Base-by-base conservation (phyloP, 1,139 yeast genomes). In the Maudiozyma humilis region DNA sequence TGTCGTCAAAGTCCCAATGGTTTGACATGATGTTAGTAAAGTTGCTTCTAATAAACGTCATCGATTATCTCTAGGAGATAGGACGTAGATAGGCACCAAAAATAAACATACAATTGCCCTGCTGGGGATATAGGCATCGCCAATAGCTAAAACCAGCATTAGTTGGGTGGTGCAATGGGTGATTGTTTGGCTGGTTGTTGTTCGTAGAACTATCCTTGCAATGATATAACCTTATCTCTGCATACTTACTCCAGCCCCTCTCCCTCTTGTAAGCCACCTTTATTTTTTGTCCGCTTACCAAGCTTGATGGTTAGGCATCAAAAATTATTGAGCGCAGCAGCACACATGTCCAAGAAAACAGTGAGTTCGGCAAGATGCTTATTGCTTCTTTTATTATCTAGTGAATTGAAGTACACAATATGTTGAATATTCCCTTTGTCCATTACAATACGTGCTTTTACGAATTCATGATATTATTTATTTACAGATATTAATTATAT, bases 121-220 rank as follows among this genome's bases (percentile, higher is more conserved):
- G 50, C 87, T 91, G 0, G 98, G 97, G 29, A 91, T 82, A 62
- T 81, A 87, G 13, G 91, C 71, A 60, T 91, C 97, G 8, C 96
- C 95, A 52, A 89, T 77, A 7, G 94, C 93, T 40, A 91, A 72
- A n/a, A 91, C 76, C 42, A 91, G 71, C 96, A 88, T 88, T 20
- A 12, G n/a, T n/a, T n/a, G n/a, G n/a, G n/a, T n/a, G n/a, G n/a
- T n/a, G n/a, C n/a, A n/a, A n/a, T n/a, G n/a, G n/a, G n/a, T n/a
- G n/a, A n/a, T n/a, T n/a, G n/a, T n/a, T n/a, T n/a, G n/a, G n/a
- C n/a, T n/a, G n/a, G n/a, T n/a, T n/a, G n/a, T n/a, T n/a, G n/a
- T n/a, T n/a, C n/a, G n/a, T n/a, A n/a, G n/a, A n/a, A n/a, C n/a
- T n/a, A n/a, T n/a, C n/a, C n/a, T n/a, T n/a, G n/a, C n/a, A n/a